A percentile compares a stretch with the other conserved stretches of the same genome.
phyloP scores from a whole-genome alignment of 495 filamentous ascomycete genomes.

The Aspergillus avenaceus region DNA sequence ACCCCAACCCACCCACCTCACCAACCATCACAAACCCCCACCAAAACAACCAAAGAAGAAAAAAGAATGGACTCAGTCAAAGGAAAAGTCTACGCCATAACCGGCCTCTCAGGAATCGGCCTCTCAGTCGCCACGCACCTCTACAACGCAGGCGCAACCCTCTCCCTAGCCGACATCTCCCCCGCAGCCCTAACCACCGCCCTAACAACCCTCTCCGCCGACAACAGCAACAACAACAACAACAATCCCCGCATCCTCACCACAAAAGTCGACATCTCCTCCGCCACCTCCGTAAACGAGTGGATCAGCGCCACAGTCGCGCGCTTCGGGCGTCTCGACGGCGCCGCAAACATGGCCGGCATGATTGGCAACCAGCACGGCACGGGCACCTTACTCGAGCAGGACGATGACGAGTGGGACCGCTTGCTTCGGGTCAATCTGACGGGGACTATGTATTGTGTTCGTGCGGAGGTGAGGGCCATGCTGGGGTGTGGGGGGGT shows the following conservation, averaged over 20 bases:
- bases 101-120: conserved; percentile 56
- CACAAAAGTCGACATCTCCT: conserved; percentile 39
- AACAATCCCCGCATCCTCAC: no score
- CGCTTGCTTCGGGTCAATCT: conserved; percentile 51
- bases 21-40: no score
- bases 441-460: conserved; percentile 54
- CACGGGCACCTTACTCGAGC: conserved; percentile 28
- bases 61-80: conserved; percentile 26
- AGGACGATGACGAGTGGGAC: conserved; percentile 50
- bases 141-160: conserved; percentile 40
- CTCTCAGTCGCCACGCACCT: conserved; percentile 50
- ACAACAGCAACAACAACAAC: conserved; percentile 2
- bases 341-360: conserved; percentile 58
- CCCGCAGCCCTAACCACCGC: conserved; percentile 28
- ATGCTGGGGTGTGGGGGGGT: conserved; percentile 32
- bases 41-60: no score
- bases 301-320: conserved; percentile 44
- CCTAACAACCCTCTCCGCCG: conserved; percentile 6
- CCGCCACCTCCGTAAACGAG: conserved; percentile 33
- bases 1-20: no score
- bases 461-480: conserved; percentile 49
- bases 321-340: conserved; percentile 46
- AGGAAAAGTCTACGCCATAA: conserved; percentile 49
- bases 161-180: conserved; percentile 51
- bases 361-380: conserved; percentile 36